Evolutionary conservation across 2,329 filamentous ascomycete species (phyloP), one percentile per base, ranked within the genome.

Genomic region (Anthostomella pinea): DNA sequence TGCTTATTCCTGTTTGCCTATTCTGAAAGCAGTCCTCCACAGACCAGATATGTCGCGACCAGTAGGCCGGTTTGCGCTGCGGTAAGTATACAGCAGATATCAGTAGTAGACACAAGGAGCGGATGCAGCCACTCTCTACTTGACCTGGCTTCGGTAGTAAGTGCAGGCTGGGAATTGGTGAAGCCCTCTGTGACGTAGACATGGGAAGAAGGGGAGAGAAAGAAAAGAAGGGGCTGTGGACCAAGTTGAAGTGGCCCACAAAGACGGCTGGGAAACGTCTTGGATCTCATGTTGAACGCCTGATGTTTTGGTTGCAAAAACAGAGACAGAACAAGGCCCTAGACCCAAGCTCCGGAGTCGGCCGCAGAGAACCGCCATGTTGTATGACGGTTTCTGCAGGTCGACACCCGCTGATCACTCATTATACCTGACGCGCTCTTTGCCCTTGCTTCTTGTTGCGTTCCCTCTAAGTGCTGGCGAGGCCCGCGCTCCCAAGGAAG

Each of bases 241-340:
- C 72, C 75, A 81, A 72, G 80, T 85, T 85, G 79, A 85, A 75
- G 68, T 79, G 72, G 71, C 68, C 67, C 70, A 68, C 70, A 56
- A 63, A 75, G 69, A 77, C 67, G 70, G 70, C 64, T n/a, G n/a
- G 64, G 69, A 70, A 71, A 70, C 72, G 73, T 73, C 75, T 78
- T 81, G 78, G 77, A 78, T 79, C 78, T 77, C 66, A 70, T 77
- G 81, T 87, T 86, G 82, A 86, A 83, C 79, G 77, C 77, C 81
- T 72, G 68, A 75, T 81, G 79, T 85, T 86, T 87, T 85, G 77
- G 82, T 87, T 87, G 81, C 73, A 83, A 86, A 87, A 87, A 84
- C 79, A 83, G 74, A 76, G 78, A 83, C 75, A 79, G 77, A 75
- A 78, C 74, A 79, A 79, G 77, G 72, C 70, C 69, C 74, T 74